Base-by-base conservation (phyloP, 1,139 yeast genomes). In the Pichia sorboxylosa region DNA sequence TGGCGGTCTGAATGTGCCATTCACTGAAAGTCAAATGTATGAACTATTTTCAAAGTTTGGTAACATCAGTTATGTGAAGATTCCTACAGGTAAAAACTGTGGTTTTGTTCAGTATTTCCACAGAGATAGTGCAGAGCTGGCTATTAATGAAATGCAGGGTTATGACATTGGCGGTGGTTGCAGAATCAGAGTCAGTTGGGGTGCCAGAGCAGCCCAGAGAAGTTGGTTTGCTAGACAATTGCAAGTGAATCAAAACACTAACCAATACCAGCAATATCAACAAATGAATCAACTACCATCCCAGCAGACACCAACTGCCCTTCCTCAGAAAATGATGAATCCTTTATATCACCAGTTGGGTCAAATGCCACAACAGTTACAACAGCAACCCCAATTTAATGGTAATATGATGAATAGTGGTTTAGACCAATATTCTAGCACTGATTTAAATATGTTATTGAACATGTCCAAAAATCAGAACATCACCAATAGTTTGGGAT, bases 111-210 rank as follows among this genome's bases (percentile, higher is more conserved):
- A 74, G 48, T 80, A 67, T 51, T 61, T 67, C 19, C 64, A 67
- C 29, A 61, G 84, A 40, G 69, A 69, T 38, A 77, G 77, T 48
- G 90, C 87, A 0, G 85, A 78, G 51, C 69, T 64, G 35, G 83
- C 87, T 3, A 75, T 80, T 37, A 63, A 66, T 15, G 73, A 73
- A 23, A 71, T 79, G 81, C 84, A 79, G 54, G 87, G 87, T 2
- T 77, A 68, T 49, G 69, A 73, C 26, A 72, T 79, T 40, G 56
- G 55, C 15, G 79, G 78, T 15, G 81, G 80, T 13, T 70, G 73
- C 43, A 63, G 81, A 41, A 72, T 78, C 28, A 57, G 84, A 39
- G 63, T 79, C 34, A 71, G 81, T 40, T 80, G 90, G 90, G 87
- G 87, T 28, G 65, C 56, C 4, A 44, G 55, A 29, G 57, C 57